Evolutionary conservation across 2,329 filamentous ascomycete genomes (phyloP), one percentile per base, ranked within the genome.

Genomic region (Coniochaeta sp.): DNA sequence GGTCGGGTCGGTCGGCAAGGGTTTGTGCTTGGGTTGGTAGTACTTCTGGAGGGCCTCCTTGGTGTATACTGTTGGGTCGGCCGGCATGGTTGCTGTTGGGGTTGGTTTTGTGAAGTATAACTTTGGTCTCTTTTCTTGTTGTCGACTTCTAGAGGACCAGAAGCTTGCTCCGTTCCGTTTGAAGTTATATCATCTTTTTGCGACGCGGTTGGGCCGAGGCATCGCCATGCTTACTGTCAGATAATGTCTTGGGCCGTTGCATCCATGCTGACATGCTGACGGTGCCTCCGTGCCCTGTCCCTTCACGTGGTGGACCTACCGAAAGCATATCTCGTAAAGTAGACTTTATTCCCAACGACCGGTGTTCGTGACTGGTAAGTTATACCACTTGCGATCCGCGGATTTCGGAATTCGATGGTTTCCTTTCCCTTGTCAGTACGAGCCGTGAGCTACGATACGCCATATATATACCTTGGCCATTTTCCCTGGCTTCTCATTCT

Each of bases 11-110:
- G 49, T 51, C 5, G 40, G 49, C 8, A 51, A 16, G 7, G 28
- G 48, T 22, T 49, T 49, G 22, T 20, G 16, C 48, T 49, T 49
- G 16, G 3, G 48, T 10, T 49, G 22, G 26, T 48, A 52, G 27
- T 14, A 32, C 12, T 28, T n/a, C n/a, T 16, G 13, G 18, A 42
- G 22, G 2, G 13, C 4, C 20, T 42, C 38, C 10, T 42, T 42
- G 5, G 16, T 38, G 33, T 3, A 20, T 10, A 24, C 38, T 42
- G 20, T 24, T 5, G 20, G 8, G 20, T 13, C 4, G 14, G 10
- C 4, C n/a, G n/a, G n/a, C 38, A 42, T 42, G 18, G 2, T 26
- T 24, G 20, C 18, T 42, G 4, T 16, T 38, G 18, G 10, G 18
- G 33, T 9, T 38, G n/a, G n/a, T n/a, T n/a, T n/a, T n/a, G n/a